Evolutionary conservation across 2,329 filamentous ascomycete species (phyloP), one percentile per base, ranked within the genome.

Genomic region (Beauveria bassiana): DNA sequence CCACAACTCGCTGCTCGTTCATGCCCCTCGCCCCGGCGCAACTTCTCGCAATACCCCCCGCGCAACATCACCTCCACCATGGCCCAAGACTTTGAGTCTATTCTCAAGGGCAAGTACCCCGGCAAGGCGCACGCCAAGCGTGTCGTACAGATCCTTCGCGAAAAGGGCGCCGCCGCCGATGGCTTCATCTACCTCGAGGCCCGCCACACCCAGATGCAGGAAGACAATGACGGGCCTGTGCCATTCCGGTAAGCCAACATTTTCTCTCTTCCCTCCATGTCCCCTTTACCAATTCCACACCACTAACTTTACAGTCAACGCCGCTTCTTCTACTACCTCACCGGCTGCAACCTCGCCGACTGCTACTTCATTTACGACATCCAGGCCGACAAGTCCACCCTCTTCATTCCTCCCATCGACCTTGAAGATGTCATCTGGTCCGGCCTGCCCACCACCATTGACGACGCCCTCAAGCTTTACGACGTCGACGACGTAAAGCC

Each of bases 391-490:
- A 85, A 86, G 68, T 84, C 93, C 46, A 96, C 88, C 3, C 85
- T 99, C 54, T 99, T 93, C 77, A 93, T 99, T 68, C 93, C 95
- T 2, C 90, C 92, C 18, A 84, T 93, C 68, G 87, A 96, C 68
- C 84, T 91, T n/a, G 90, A 95, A 49, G 87, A 86, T 60, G 92
- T 98, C 62, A 91, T 98, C 70, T 99, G 93, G 93, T 90, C 89
- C 31, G 95, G 95, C 14, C 82, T 98, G 18, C 95, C 93, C 0
- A 78, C 96, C 64, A 90, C 86, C 42, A 77, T 82, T 40, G 82
- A 89, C 47, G 89, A 97, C 70, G 93, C 93, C 7, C 77, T 89
- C 64, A 76, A 83, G 53, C 82, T 84, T 65, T 98, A 91, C 76
- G 91, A 96, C 66, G 85, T 96, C 65, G 93, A 98, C 72, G 79